Evolutionary conservation across 108 stramenopile genomes (phyloP), one percentile per base, ranked within the genome.

Genomic region (Nitzschia sp.): DNA sequence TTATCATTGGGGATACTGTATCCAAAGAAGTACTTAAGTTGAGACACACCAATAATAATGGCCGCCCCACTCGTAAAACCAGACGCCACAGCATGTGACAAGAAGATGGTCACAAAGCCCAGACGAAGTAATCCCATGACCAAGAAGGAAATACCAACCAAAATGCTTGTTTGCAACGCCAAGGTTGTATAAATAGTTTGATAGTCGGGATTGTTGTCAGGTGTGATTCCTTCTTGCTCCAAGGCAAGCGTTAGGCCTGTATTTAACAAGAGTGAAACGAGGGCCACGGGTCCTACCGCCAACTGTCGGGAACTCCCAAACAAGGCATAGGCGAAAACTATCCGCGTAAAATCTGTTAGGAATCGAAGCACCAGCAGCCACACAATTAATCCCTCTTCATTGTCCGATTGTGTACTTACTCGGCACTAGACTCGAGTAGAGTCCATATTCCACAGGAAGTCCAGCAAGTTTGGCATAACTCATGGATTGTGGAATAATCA

Each of bases 401-500:
- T n/a, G n/a, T n/a, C n/a, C n/a, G n/a, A n/a, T n/a, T n/a, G n/a
- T n/a, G n/a, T n/a, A n/a, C n/a, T n/a, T n/a, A n/a, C n/a, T 59
- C 2, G 97, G 93, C 29, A 96, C 54, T 30, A 95, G 53, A 8
- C 87, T 71, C 0, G 89, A 77, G 82, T 96, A 96, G 36, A 98
- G 72, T 24, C 97, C 97, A 76, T 89, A 95, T 45, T 91, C 80
- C 1, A 90, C 83, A 3, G 91, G 90, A 18, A 97, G 59, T 19
- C 87, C 85, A 33, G 97, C 97, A 11, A 97, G 56, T 51, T 87
- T 79, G 42, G 95, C 94, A 80, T 97, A 96, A 36, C 79, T 75
- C 89, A 97, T 91, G 32, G 82, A 81, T 78, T 95, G 92, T 6
- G 93, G 94, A 29, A 97, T 83, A 29, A 90, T 77, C 91, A 97